These are phyloP conservation scores for Nasturtium officinale DNA, from an alignment of 345 rosid species.

Conservation along the genomic window DNA sequence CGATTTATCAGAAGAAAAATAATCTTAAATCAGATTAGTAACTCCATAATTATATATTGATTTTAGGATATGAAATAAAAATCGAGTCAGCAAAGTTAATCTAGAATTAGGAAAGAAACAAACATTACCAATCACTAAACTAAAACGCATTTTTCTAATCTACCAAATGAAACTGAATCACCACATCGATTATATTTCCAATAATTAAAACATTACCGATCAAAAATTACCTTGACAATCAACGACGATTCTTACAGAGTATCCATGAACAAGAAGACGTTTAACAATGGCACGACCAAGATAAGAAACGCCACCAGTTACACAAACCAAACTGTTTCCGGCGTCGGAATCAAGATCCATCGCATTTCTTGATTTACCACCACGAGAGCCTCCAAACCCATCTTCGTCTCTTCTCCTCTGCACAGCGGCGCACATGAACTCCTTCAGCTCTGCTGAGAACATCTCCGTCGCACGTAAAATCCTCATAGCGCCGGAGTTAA, in stretches of 20 bases:
- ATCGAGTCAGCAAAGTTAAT: not conserved
- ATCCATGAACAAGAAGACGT: constrained; percentile 61
- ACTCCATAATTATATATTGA: not conserved
- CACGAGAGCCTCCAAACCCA: constrained; percentile 17
- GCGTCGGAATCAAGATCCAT: constrained; percentile 38
- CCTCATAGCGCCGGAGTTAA: constrained; percentile 31
- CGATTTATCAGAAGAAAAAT: not conserved
- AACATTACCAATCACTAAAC: not conserved
- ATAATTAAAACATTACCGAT: not conserved
- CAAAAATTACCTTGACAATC: constrained; percentile 53
- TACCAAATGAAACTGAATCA: not conserved
- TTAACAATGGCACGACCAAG: constrained; percentile 69
- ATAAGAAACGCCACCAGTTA: constrained; percentile 80
- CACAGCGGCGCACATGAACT: constrained; percentile 43
- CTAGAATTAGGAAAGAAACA: not conserved
- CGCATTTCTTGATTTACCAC: constrained; percentile 28
- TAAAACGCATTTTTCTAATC: not conserved
- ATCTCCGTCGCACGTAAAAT: constrained; percentile 30
- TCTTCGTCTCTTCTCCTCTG: constrained; percentile 46
- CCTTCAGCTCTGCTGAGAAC: constrained; percentile 34
- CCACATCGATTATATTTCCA: not conserved
- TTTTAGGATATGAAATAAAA: not conserved
- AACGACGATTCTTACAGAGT: constrained; percentile 69
- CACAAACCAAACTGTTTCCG: constrained; percentile 58
- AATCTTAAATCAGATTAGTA: not conserved